Evolutionary conservation across 1,139 yeast species (phyloP), one percentile per base, ranked within the genome.

Genomic region (Debaryomyces psychrophilus): DNA sequence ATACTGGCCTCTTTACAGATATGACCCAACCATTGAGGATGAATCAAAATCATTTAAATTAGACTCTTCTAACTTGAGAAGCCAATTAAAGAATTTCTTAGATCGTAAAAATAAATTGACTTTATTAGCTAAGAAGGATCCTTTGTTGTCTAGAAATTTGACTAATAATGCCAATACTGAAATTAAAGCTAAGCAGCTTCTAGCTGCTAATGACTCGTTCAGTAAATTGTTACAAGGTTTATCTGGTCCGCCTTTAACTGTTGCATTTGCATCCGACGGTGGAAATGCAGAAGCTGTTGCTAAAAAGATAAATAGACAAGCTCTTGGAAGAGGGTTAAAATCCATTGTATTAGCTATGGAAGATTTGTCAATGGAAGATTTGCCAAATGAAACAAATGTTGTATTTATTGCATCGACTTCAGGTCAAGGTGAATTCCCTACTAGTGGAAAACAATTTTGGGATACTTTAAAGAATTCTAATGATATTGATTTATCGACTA

Each of bases 401-500:
- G 83, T 89, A 14, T 86, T 92, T 56, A 76, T 92, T 43, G 76
- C 93, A 22, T 89, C 97, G 4, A 92, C 98, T 43, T 92, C 97
- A 6, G 98, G 98, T 53, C 98, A 92, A 76, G 98, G 98, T 76
- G 98, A 92, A 68, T 85, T 92, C 72, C 97, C 98, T 38, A 93
- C 90, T 57, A 93, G 90, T 64, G 98, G 97, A 68, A 89, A 92
- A 59, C 79, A 76, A 45, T 85, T 90, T 62, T 92, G 97, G 97
- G 97, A 90, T 57, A 80, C 79, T 34, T 68, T 92, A 55, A 90
- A 89, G 68, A 69, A 72, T 48, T 68, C 87, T 25, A 79, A 82
- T 46, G 95, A 87, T 55, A 68, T 85, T 51, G 97, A 90, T 60
- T 78, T 90, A 51, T 82, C 90, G 8, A 66, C 79, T 42, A 76